A percentile compares a stretch with the other conserved stretches of the same genome.
These are phyloP conservation scores for Neurospora sp. DNA, from an alignment of 495 filamentous ascomycete genomes.

Conservation along the genomic window DNA sequence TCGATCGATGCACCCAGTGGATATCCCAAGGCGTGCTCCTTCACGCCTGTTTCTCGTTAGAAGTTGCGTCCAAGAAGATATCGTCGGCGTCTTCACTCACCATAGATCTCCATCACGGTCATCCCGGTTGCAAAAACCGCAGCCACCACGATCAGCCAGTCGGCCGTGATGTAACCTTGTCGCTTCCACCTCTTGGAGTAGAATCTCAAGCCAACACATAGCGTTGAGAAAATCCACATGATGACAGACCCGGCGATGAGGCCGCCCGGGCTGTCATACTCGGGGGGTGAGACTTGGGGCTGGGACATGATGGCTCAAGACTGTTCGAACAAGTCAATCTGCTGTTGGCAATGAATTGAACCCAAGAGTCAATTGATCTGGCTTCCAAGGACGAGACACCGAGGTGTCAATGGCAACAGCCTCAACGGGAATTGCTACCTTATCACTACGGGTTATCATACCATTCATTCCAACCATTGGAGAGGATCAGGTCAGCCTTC, in stretches of 20 bases:
- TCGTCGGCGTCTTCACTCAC: neutral
- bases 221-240: conserved; percentile 1
- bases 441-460: neutral
- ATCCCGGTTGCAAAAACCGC: conserved; percentile 2
- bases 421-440: neutral
- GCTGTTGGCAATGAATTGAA: neutral
- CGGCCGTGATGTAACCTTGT: conserved; percentile 3
- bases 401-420: neutral
- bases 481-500: neutral
- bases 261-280: conserved; percentile 7
- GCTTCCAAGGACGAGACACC: neutral
- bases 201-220: conserved; percentile 6
- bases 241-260: conserved; percentile 3
- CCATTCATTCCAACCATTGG: neutral
- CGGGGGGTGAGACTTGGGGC: neutral
- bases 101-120: conserved; percentile 5
- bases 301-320: neutral
- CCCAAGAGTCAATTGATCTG: neutral
- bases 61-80: neutral
- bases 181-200: conserved; percentile 7
- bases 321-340: neutral
- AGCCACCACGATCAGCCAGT: conserved; percentile 7
- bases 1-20: neutral
- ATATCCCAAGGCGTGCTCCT: conserved; percentile 1
- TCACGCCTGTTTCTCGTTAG: neutral